These are phyloP conservation scores for Cephaloascus albidus DNA, from an alignment of 805 yeast genomes.

Conservation along the genomic window DNA sequence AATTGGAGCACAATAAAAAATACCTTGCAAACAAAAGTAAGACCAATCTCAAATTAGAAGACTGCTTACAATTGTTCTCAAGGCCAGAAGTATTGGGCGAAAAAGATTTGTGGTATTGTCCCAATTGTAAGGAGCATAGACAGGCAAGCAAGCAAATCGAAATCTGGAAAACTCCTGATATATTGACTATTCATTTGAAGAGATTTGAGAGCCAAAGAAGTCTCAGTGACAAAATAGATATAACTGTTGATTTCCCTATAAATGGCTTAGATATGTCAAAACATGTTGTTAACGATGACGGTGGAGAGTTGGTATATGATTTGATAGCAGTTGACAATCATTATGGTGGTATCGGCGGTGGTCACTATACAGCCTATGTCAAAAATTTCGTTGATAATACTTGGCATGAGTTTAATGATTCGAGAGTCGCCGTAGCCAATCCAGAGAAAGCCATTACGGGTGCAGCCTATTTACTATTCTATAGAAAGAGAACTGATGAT, in stretches of 20 bases:
- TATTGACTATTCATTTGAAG: slow-evolving; percentile 81
- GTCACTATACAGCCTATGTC: slow-evolving; percentile 90
- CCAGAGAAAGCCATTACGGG: slow-evolving; percentile 58
- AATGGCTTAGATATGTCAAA: slow-evolving; percentile 65
- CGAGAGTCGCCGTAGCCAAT: slow-evolving; percentile 53
- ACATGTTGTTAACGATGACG: slow-evolving; percentile 33
- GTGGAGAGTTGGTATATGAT: slow-evolving; percentile 51
- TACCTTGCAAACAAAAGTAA: slow-evolving; percentile 28
- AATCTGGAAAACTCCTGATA: slow-evolving; percentile 90
- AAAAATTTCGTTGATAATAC: slow-evolving; percentile 64
- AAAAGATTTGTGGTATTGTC: slow-evolving; percentile 92
- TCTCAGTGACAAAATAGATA: slow-evolving; percentile 84
- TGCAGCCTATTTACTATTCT: slow-evolving; percentile 83
- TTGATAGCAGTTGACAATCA: slow-evolving; percentile 92
- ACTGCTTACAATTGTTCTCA: slow-evolving; percentile 68
- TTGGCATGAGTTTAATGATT: slow-evolving; percentile 91
- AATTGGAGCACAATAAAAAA: slow-evolving; percentile 38
- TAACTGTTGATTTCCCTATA: slow-evolving; percentile 79
- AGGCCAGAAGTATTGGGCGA: slow-evolving; percentile 79
- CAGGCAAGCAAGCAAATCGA: slow-evolving; percentile 88
- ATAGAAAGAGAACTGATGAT: slow-evolving; percentile 41
- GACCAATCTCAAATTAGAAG: slow-evolving; percentile 43
- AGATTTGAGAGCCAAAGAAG: slow-evolving; percentile 80
- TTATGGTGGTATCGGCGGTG: slow-evolving; percentile 94
- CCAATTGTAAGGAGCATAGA: slow-evolving; percentile 77